Evolutionary conservation across 2,329 filamentous ascomycete genomes (phyloP).

Genomic region (Plectosphaerella cucumerina): DNA sequence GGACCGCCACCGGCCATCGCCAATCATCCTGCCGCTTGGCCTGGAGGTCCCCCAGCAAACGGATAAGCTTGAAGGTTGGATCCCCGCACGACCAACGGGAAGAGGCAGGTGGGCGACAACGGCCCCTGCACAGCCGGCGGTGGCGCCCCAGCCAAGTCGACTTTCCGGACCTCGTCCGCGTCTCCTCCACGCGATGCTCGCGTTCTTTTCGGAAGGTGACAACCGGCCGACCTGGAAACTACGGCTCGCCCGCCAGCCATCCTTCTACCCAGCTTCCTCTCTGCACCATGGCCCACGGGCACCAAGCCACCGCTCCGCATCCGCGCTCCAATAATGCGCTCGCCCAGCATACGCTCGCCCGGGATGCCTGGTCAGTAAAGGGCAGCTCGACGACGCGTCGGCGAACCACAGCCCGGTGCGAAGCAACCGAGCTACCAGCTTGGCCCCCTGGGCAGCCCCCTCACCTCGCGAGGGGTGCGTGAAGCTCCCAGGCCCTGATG

Average conservation of each 20-base stretch:
- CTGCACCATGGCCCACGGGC: neutral
- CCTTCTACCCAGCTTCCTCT: neutral
- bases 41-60: neutral
- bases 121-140: neutral
- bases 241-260: neutral
- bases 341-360: neutral
- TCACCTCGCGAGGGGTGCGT: neutral
- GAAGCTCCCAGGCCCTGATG: neutral
- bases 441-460: neutral
- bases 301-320: neutral
- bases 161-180: neutral
- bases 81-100: constrained; percentile 3
- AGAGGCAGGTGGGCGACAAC: constrained; percentile 1
- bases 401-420: neutral
- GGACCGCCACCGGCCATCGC: neutral
- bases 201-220: neutral
- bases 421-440: neutral
- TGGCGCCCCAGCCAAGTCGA: neutral
- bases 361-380: neutral
- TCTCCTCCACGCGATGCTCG: neutral
- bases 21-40: neutral
- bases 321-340: neutral
- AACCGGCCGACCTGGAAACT: neutral
- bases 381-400: neutral
- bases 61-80: neutral